Evolutionary conservation across 805 yeast genomes (phyloP), one percentile per base, ranked within the genome.

Genomic region (Metschnikowia colocasiae): DNA sequence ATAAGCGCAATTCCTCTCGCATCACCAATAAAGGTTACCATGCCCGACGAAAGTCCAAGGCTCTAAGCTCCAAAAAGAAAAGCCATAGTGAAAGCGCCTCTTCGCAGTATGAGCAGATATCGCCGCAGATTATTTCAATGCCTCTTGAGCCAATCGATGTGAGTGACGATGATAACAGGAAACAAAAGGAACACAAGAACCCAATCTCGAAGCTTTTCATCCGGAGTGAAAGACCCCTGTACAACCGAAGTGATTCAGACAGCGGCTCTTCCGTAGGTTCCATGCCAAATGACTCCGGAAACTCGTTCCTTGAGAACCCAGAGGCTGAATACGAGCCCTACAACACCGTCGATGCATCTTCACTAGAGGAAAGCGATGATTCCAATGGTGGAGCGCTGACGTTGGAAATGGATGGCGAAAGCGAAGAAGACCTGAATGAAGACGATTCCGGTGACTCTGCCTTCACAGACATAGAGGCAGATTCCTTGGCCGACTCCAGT

Each of bases 401-500:
- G 12, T 31, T 41, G 19, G 45, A 41, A 16, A 6, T 32, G 6
- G 45, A 42, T 2, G 29, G 33, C 7, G 60, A 54, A 16, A 65
- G 59, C 29, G 62, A 56, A n/a, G 67, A 57, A 10, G 65, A 63
- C 22, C 65, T 57, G 22, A 56, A 54, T 16, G 59, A 61, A 9
- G 67, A 60, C 15, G 54, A 52, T 3, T 63, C 69, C 0, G 60
- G 64, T 6, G 76, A 73, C 39, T 70, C 76, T 2, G 75, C 74
- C 12, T 70, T 72, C 48, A 73, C 75, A 0, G 77, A 72, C 40
- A 66, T 71, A 9, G 76, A 72, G 41, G 63, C 63, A 4, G 73
- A 66, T 32, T 69, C 73, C 2, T 58, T 68, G n/a, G 51, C 64
- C 29, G 69, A 59, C 63, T 12, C 64, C 64, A 8, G 50, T 22